Conservation (phyloP, 331 rosid genomes). For the Quercus lobata region DNA sequence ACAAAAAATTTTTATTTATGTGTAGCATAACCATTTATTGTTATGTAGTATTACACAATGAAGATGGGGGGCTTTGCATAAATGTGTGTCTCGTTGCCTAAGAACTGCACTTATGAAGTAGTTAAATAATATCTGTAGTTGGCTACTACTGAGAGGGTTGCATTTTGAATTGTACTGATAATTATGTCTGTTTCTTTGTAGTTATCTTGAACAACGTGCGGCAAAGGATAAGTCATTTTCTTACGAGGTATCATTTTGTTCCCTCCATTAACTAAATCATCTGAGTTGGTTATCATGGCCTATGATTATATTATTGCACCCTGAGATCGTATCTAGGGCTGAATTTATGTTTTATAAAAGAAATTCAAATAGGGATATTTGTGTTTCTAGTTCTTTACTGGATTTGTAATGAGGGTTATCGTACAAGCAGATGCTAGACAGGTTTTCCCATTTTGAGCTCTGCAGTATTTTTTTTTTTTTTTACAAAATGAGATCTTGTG, state of each 20-base stretch:
- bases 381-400: background rate
- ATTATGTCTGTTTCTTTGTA: slow-evolving; percentile 31
- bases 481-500: background rate
- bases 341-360: background rate
- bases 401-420: background rate
- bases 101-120: background rate
- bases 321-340: background rate
- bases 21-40: background rate
- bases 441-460: background rate
- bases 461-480: background rate
- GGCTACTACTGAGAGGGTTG: slow-evolving; percentile 9
- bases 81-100: background rate
- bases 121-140: slow-evolving; percentile 12
- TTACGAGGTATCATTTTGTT: slow-evolving; percentile 62
- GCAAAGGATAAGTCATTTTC: slow-evolving; percentile 78
- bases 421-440: background rate
- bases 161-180: slow-evolving; percentile 2
- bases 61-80: background rate
- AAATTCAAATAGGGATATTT: background rate
- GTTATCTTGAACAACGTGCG: slow-evolving; percentile 84
- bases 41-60: background rate
- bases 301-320: background rate
- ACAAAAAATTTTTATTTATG: background rate
- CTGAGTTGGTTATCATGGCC: background rate
- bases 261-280: background rate